phyloP scores from a whole-genome alignment of 352 stramenopile species.

The Phytophthora hibernalis region DNA sequence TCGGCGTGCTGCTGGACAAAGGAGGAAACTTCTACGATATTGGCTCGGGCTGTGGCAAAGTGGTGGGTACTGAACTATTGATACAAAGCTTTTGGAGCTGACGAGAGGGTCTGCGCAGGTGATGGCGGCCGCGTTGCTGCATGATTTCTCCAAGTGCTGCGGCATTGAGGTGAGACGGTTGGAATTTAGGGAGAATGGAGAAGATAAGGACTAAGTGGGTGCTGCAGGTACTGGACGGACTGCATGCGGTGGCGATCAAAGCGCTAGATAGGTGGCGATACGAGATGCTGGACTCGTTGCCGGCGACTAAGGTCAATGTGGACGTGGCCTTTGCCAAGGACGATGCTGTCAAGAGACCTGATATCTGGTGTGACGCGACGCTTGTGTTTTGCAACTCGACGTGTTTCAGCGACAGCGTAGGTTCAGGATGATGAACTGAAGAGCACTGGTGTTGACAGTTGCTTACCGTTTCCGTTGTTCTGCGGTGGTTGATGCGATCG shows the following conservation, averaged over 20 bases:
- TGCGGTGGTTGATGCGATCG: not conserved
- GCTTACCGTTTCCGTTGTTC: not conserved
- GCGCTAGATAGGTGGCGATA: constrained; percentile 73
- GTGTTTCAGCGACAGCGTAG: constrained; percentile 73
- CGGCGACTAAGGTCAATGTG: constrained; percentile 55
- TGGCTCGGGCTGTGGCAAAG: constrained; percentile 76
- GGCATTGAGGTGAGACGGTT: constrained; percentile 52
- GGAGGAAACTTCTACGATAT: constrained; percentile 78
- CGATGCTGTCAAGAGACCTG: constrained; percentile 48
- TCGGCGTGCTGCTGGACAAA: constrained; percentile 64
- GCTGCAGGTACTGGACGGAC: constrained; percentile 56
- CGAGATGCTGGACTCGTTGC: constrained; percentile 63
- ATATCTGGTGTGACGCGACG: constrained; percentile 66
- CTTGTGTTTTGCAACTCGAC: constrained; percentile 76
- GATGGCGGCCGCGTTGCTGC: constrained; percentile 63
- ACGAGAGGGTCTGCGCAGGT: constrained; percentile 33
- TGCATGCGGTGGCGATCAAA: constrained; percentile 67
- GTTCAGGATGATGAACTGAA: constrained; percentile 1
- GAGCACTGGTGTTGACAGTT: not conserved
- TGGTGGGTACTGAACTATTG: constrained; percentile 40
- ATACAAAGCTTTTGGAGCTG: not conserved
- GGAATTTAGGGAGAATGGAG: not conserved
- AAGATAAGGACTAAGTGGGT: not conserved
- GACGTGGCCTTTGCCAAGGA: constrained; percentile 65
- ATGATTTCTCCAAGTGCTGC: constrained; percentile 73